These are phyloP conservation scores for Wickerhamiella sorbophila DNA, from an alignment of 805 yeast species.

Conservation along the genomic window DNA sequence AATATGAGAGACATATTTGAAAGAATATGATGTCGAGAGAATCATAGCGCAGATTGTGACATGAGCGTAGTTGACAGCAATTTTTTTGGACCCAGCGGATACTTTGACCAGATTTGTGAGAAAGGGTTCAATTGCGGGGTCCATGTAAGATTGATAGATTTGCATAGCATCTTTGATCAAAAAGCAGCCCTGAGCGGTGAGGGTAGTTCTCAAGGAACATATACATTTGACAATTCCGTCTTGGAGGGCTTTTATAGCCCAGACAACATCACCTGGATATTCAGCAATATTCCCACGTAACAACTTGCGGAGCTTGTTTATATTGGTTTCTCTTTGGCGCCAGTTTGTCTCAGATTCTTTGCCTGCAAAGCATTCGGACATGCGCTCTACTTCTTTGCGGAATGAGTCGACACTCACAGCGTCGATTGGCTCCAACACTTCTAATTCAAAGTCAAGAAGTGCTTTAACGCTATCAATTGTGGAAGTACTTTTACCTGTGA, in stretches of 20 bases:
- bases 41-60: constrained; percentile 36
- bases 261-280: constrained; percentile 25
- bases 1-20: constrained; percentile 38
- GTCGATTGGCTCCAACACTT: constrained; percentile 26
- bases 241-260: constrained; percentile 30
- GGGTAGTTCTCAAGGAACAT: constrained; percentile 68
- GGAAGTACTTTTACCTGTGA: too few relatives aligned
- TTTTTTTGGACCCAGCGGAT: constrained; percentile 41
- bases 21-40: constrained; percentile 32
- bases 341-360: constrained; percentile 85
- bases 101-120: constrained; percentile 37
- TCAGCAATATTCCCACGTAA: constrained; percentile 39
- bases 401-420: constrained; percentile 23
- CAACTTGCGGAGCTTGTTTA: constrained; percentile 42
- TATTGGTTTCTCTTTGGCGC: constrained; percentile 51
- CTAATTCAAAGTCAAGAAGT: constrained; percentile 26
- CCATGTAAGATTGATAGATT: constrained; percentile 17
- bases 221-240: constrained; percentile 56
- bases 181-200: constrained; percentile 63
- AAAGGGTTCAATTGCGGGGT: constrained; percentile 34
- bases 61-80: constrained; percentile 40
- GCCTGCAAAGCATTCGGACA: constrained; percentile 37
- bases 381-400: constrained; percentile 20
- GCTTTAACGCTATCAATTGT: constrained; percentile 4
- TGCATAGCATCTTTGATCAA: constrained; percentile 46